phyloP scores from a whole-genome alignment of 345 rosid species.

The Sisymbrium irio region DNA sequence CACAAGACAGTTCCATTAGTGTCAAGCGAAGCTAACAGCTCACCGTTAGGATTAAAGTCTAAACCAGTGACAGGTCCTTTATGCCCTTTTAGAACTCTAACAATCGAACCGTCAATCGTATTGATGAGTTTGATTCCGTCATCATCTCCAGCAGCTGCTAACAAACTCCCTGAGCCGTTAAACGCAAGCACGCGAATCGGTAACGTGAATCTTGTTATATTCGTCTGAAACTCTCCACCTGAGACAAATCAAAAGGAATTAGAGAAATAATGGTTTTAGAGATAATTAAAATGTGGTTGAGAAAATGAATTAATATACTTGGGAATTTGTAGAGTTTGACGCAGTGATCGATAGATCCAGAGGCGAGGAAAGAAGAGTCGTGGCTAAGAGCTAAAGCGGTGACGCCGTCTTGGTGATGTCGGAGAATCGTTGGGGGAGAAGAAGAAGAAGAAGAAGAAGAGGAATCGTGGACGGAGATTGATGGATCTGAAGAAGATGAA shows the following conservation, averaged over 20 bases:
- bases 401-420: slow-evolving; percentile 95
- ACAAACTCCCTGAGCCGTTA: slow-evolving; percentile 79
- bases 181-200: slow-evolving; percentile 87
- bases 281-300: not conserved
- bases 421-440: slow-evolving; percentile 64
- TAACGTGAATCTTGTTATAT: slow-evolving; percentile 84
- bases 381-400: slow-evolving; percentile 82
- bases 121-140: slow-evolving; percentile 95
- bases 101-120: slow-evolving; percentile 87
- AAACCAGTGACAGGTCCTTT: slow-evolving; percentile 82
- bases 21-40: slow-evolving; percentile 82
- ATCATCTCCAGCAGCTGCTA: slow-evolving; percentile 97
- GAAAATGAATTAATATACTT: slow-evolving; percentile 36
- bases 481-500: slow-evolving; percentile 76
- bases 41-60: slow-evolving; percentile 77
- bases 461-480: slow-evolving; percentile 71
- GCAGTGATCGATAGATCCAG: slow-evolving; percentile 91
- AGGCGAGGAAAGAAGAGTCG: slow-evolving; percentile 89
- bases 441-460: slow-evolving; percentile 44
- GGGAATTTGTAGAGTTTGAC: slow-evolving; percentile 98
- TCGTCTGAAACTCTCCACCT: slow-evolving; percentile 96
- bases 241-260: slow-evolving; percentile 3
- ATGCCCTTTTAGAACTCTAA: slow-evolving; percentile 84
- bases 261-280: not conserved
- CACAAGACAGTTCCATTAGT: slow-evolving; percentile 72